phyloP scores from a whole-genome alignment of 1,284 basidiomycete genomes.

The Rhizoctonia solani region DNA sequence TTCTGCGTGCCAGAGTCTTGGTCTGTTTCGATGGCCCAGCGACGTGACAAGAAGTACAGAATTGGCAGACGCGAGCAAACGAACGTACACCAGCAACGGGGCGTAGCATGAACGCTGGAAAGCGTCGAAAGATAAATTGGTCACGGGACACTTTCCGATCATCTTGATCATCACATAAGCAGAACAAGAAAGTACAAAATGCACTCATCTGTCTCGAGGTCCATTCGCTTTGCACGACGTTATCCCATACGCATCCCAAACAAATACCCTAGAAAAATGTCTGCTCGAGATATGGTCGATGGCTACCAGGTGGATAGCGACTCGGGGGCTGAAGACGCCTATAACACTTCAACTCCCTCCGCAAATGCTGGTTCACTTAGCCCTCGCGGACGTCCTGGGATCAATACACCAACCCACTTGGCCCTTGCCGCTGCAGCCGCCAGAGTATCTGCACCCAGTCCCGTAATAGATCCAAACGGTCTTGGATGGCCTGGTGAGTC shows the following conservation, averaged over 20 bases:
- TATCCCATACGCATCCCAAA: not conserved
- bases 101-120: conserved; percentile 23
- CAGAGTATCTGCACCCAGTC: conserved; percentile 40
- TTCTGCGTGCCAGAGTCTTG: not conserved
- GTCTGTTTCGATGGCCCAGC: conserved; percentile 27
- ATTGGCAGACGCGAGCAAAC: conserved; percentile 29
- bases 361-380: not conserved
- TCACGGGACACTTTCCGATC: no score
- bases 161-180: conserved; percentile 2
- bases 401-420: conserved; percentile 16
- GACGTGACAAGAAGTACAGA: conserved; percentile 30
- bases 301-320: conserved; percentile 16
- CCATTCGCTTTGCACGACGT: conserved; percentile 10
- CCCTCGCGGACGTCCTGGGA: conserved; percentile 24
- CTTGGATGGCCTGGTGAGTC: conserved; percentile 91
- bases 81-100: conserved; percentile 8
- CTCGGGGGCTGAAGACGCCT: conserved; percentile 26
- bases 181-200: no score
- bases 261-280: no score
- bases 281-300: no score
- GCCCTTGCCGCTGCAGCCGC: conserved; percentile 21
- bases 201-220: conserved; percentile 19
- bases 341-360: not conserved
- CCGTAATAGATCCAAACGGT: conserved; percentile 82
- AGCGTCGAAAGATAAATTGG: not conserved